Evolutionary conservation across 768 basidiomycete genomes (phyloP).

Genomic region (Dioszegia crocea): DNA sequence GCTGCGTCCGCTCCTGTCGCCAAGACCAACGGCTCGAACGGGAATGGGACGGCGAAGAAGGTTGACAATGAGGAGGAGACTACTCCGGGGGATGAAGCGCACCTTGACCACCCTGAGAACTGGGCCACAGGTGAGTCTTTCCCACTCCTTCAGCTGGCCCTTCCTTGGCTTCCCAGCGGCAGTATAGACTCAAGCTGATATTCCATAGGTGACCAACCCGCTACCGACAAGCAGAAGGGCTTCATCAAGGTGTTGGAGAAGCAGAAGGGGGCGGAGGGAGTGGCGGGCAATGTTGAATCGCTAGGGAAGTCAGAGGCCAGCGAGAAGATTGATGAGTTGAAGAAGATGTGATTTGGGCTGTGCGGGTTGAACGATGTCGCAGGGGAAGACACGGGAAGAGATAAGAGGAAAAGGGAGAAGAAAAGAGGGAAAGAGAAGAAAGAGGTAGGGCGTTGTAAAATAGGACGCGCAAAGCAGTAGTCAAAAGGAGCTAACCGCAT

Average conservation of each 20-base stretch:
- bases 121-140: slow-evolving; percentile 42
- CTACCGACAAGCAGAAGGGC: slow-evolving; percentile 48
- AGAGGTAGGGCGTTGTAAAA: not conserved
- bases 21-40: not conserved
- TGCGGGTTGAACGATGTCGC: slow-evolving; percentile 59
- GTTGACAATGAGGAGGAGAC: slow-evolving; percentile 15
- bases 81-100: slow-evolving; percentile 22
- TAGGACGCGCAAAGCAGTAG: no score
- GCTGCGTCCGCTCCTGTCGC: not conserved
- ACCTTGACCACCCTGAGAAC: slow-evolving; percentile 48
- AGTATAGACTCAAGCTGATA: no score
- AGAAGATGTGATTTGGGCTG: slow-evolving; percentile 39
- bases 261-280: slow-evolving; percentile 33
- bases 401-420: no score
- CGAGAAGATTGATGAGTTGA: slow-evolving; percentile 47
- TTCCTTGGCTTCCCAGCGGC: no score
- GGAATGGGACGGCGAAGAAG: slow-evolving; percentile 6
- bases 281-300: slow-evolving; percentile 17
- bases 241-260: slow-evolving; percentile 48
- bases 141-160: no score
- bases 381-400: slow-evolving; percentile 52
- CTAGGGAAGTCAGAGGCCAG: slow-evolving; percentile 47
- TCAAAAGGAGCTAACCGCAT: not conserved
- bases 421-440: not conserved
- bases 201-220: slow-evolving; percentile 36